A percentile compares a stretch with the other conserved stretches of the same genome.
These are phyloP conservation scores for Candida quercuum DNA, from an alignment of 805 yeast genomes.

Conservation along the genomic window DNA sequence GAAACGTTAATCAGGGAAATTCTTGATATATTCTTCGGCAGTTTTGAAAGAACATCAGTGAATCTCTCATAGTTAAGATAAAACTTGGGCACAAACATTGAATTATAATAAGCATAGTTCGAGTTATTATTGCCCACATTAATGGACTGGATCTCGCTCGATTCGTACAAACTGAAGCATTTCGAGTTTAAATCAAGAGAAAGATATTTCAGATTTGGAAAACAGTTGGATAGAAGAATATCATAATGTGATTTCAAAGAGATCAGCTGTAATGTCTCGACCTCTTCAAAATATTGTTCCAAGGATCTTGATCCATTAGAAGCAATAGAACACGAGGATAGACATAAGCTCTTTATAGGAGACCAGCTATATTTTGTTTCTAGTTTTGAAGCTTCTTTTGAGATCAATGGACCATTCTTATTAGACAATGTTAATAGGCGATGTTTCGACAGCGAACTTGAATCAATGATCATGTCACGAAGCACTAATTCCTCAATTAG, in stretches of 20 bases:
- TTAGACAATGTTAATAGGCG: slow-evolving; percentile 19
- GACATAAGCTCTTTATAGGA: slow-evolving; percentile 27
- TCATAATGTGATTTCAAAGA: slow-evolving; percentile 39
- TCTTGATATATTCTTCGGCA: slow-evolving; percentile 12
- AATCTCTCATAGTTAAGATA: slow-evolving; percentile 19
- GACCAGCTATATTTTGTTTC: slow-evolving; percentile 23
- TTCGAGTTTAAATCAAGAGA: slow-evolving; percentile 45
- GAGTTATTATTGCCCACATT: slow-evolving; percentile 19
- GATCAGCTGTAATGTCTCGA: slow-evolving; percentile 31
- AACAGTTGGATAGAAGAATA: slow-evolving; percentile 43
- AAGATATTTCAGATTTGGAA: slow-evolving; percentile 32
- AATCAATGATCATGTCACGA: slow-evolving; percentile 44
- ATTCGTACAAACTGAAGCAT: slow-evolving; percentile 29
- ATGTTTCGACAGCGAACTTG: slow-evolving; percentile 29
- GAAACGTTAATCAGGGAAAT: slow-evolving; percentile 20
- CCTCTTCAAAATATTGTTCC: slow-evolving; percentile 36
- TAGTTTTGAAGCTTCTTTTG: slow-evolving; percentile 14
- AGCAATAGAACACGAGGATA: slow-evolving; percentile 30
- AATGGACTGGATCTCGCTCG: slow-evolving; percentile 12
- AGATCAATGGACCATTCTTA: slow-evolving; percentile 18
- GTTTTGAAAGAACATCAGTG: slow-evolving; percentile 12
- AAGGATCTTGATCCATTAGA: slow-evolving; percentile 31
- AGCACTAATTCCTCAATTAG: slow-evolving; percentile 38
- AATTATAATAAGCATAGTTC: slow-evolving; percentile 23
- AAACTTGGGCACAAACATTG: slow-evolving; percentile 24